These are phyloP conservation scores for Salix brachista DNA, from an alignment of 345 rosid species.

Conservation along the genomic window DNA sequence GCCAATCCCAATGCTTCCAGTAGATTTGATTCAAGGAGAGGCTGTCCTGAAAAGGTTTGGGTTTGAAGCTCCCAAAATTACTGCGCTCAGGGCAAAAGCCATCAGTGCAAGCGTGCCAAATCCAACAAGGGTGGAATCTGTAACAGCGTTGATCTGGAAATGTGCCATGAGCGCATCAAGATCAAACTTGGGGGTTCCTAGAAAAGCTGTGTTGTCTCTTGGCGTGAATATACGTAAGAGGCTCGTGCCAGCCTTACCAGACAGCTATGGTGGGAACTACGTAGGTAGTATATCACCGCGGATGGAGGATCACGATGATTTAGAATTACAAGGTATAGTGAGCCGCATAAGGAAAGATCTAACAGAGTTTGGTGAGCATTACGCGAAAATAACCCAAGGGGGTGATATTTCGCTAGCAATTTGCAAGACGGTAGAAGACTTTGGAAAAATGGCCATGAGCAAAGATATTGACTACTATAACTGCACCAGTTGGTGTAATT, in stretches of 20 bases:
- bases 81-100: background rate
- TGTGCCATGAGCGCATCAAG: slow-evolving; percentile 3
- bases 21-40: background rate
- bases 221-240: slow-evolving; percentile 13
- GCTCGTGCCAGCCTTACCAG: background rate
- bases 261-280: slow-evolving; percentile 7
- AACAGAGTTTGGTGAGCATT: background rate
- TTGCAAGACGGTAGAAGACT: background rate
- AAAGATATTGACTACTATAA: background rate
- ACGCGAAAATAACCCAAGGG: background rate
- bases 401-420: background rate
- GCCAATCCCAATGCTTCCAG: background rate
- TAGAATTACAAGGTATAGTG: slow-evolving; percentile 1
- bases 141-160: slow-evolving; percentile 13
- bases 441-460: background rate
- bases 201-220: slow-evolving; percentile 1
- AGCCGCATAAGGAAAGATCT: slow-evolving; percentile 7
- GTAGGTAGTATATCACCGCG: background rate
- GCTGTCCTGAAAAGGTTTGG: slow-evolving; percentile 16
- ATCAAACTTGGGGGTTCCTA: background rate
- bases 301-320: background rate
- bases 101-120: background rate
- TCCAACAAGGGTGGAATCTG: slow-evolving; percentile 18
- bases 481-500: slow-evolving; percentile 16
- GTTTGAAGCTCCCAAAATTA: slow-evolving; percentile 3